Percentiles rank a stretch among this genome's conserved stretches.
Conservation (phyloP, 1,139 yeast species). For the Suhomyces atakaporum region DNA sequence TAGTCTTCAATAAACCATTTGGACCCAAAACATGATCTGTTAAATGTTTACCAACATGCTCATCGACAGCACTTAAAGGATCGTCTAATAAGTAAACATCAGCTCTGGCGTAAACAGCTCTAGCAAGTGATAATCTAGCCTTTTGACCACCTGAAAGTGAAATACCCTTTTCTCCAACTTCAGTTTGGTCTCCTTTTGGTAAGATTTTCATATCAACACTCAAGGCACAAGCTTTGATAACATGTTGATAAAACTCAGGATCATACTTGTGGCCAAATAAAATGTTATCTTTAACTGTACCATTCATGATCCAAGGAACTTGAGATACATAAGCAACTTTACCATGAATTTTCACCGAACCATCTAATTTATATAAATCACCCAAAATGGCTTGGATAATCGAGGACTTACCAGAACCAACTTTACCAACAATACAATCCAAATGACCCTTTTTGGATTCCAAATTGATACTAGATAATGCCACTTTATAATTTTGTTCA, state of each 20-base stretch:
- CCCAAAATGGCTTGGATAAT: constrained; percentile 83
- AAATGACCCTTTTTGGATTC: constrained; percentile 77
- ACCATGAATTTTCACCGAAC: constrained; percentile 75
- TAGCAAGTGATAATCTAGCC: constrained; percentile 88
- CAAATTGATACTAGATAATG: constrained; percentile 71
- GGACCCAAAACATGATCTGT: constrained; percentile 80
- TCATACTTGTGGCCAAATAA: constrained; percentile 87
- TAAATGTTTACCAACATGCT: constrained; percentile 88
- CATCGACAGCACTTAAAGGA: constrained; percentile 93
- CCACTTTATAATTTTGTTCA: constrained; percentile 62
- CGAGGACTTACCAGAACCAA: constrained; percentile 92
- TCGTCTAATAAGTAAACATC: constrained; percentile 90
- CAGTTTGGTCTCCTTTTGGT: constrained; percentile 86
- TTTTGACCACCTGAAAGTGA: constrained; percentile 97
- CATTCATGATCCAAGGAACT: constrained; percentile 93
- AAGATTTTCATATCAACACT: constrained; percentile 69
- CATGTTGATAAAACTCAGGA: constrained; percentile 72
- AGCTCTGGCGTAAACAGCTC: constrained; percentile 95
- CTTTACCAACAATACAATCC: constrained; percentile 87
- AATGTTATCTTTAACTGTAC: constrained; percentile 85
- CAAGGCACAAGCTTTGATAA: constrained; percentile 87
- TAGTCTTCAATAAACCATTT: constrained; percentile 71
- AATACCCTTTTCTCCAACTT: constrained; percentile 97
- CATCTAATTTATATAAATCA: constrained; percentile 77
- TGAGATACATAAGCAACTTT: constrained; percentile 90